A percentile compares a stretch with the other conserved stretches of the same genome.
phyloP scores from a whole-genome alignment of 106 monocot genomes.

The Allium sativum region DNA sequence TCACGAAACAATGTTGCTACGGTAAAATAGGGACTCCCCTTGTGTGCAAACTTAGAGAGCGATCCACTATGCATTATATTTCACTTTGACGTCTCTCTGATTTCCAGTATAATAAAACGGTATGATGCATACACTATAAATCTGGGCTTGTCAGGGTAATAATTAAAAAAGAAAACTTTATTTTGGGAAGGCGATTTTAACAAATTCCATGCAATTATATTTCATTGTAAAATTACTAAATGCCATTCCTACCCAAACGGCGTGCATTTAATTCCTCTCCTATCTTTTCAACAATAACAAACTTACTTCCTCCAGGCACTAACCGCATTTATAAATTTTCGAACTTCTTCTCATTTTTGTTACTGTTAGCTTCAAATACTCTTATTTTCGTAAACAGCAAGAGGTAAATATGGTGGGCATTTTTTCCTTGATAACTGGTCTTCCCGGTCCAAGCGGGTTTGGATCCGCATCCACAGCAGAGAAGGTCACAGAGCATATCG shows the following conservation, averaged over 20 bases:
- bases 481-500: slow-evolving; percentile 59
- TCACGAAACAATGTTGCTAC: too few relatives aligned
- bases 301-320: not conserved
- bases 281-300: slow-evolving; percentile 22
- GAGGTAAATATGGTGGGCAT: slow-evolving; percentile 33
- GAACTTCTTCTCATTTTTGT: not conserved
- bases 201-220: not conserved
- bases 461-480: slow-evolving; percentile 84
- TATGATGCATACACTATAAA: too few relatives aligned
- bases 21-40: too few relatives aligned
- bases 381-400: not conserved
- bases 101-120: too few relatives aligned
- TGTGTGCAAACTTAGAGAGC: too few relatives aligned
- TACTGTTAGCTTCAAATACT: not conserved
- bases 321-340: not conserved
- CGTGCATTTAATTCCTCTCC: slow-evolving; percentile 11
- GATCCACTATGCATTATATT: too few relatives aligned
- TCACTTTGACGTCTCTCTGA: too few relatives aligned
- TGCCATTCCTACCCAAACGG: not conserved
- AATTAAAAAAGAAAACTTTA: too few relatives aligned
- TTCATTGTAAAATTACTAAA: not conserved
- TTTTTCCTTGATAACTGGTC: slow-evolving; percentile 59
- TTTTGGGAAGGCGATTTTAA: too few relatives aligned
- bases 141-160: too few relatives aligned
- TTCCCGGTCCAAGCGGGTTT: slow-evolving; percentile 68